Conservation (phyloP, 306 rosid genomes). For the Begonia masoniana region DNA sequence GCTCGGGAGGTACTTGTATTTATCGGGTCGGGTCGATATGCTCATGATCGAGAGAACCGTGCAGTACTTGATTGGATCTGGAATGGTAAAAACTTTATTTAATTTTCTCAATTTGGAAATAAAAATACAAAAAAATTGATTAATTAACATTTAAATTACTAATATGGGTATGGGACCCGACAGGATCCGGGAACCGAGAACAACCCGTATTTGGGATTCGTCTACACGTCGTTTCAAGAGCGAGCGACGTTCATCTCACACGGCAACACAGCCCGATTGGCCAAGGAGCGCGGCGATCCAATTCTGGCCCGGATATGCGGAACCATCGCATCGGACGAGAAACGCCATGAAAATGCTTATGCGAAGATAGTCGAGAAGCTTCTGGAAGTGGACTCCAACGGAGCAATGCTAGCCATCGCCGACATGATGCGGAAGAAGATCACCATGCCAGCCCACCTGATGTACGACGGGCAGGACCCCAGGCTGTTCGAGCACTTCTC, state of each 20-base stretch:
- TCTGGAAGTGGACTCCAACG: conserved; percentile 45
- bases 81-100: conserved; percentile 29
- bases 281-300: conserved; percentile 35
- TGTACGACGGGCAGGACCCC: conserved; percentile 50
- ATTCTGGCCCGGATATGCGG: conserved; percentile 51
- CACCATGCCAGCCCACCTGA: conserved; percentile 57
- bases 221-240: conserved; percentile 62
- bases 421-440: conserved; percentile 61
- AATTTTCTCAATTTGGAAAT: neutral
- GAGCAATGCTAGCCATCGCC: conserved; percentile 36
- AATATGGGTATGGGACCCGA: neutral
- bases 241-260: conserved; percentile 60
- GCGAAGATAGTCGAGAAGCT: conserved; percentile 47
- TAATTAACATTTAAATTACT: neutral
- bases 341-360: conserved; percentile 52
- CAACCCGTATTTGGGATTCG: conserved; percentile 68
- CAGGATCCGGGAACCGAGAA: conserved; percentile 56
- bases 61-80: conserved; percentile 55
- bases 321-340: conserved; percentile 55
- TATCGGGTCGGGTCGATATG: conserved; percentile 85
- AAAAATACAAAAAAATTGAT: neutral
- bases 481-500: conserved; percentile 44
- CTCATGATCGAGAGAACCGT: conserved; percentile 52
- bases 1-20: conserved; percentile 47
- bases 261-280: conserved; percentile 66